These are phyloP conservation scores for Epichloe elymi DNA, from an alignment of 2,329 filamentous ascomycete species.

Conservation along the genomic window DNA sequence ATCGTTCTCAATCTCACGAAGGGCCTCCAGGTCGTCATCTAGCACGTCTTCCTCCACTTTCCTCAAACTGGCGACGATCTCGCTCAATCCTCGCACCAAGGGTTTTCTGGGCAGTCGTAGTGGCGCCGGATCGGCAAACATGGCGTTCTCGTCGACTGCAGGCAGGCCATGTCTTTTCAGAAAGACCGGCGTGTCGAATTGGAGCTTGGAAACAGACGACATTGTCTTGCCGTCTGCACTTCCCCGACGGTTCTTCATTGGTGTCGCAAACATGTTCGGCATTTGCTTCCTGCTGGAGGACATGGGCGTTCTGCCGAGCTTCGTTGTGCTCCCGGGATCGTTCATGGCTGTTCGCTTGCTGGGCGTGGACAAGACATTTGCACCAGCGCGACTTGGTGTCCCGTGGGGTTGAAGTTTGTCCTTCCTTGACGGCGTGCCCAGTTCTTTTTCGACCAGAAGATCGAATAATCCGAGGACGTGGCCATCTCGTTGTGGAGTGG, in stretches of 20 bases:
- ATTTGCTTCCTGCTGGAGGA: constrained; percentile 47
- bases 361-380: constrained; percentile 28
- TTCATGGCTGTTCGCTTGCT: constrained; percentile 26
- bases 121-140: constrained; percentile 34
- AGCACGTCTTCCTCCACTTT: constrained; percentile 55
- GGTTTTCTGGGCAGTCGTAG: constrained; percentile 44
- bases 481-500: constrained; percentile 70
- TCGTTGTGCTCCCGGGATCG: constrained; percentile 17
- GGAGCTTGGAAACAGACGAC: constrained; percentile 38
- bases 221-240: constrained; percentile 31
- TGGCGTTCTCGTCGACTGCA: constrained; percentile 41
- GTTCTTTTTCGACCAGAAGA: constrained; percentile 39
- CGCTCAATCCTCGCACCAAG: constrained; percentile 57
- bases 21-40: constrained; percentile 61
- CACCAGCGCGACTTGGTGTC: constrained; percentile 5
- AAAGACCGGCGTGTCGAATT: constrained; percentile 60
- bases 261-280: constrained; percentile 53
- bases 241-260: constrained; percentile 36
- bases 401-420: constrained; percentile 12
- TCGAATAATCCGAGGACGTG: constrained; percentile 69
- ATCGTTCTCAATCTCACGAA: constrained; percentile 55
- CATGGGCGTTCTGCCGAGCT: constrained; percentile 35
- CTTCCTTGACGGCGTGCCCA: constrained; percentile 36
- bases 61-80: constrained; percentile 57
- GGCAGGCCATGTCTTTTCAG: constrained; percentile 37